Base-by-base conservation (phyloP, 2,329 filamentous ascomycete genomes). In the Sarocladium strictum region DNA sequence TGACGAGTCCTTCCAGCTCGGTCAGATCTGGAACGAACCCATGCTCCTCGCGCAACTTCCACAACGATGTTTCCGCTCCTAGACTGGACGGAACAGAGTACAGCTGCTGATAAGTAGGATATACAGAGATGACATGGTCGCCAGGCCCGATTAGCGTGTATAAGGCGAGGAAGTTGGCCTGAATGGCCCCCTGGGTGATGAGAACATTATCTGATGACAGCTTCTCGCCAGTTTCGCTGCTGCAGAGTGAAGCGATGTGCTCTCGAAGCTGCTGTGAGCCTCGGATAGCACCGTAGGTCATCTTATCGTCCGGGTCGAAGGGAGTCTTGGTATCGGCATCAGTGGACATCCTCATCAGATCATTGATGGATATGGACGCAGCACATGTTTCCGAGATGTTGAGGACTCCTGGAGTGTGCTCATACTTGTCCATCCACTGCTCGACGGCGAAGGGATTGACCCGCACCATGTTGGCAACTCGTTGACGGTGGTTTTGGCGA, bases 101-200 rank as follows among this genome's bases (percentile, higher is more conserved):
- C 1, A 96, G 77, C 62, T 94, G 89, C 67, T 94, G 89, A 63
- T 94, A 95, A 1, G 89, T 93, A 12, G 91, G 90, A 65, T 91
- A 89, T 56, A 94, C 87, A 63, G 89, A 94, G 56, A 96, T 80
- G 47, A 93, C 87, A 75, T 96, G 90, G 64, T 96, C 89, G 1
- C 85, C 87, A 0, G 84, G 81, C 0, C 82, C 81, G 2, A 94
- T 66, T 6, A 94, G 74, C 1, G 85, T 76, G 67, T 92, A 92
- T 7, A 94, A 78, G 2, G 85, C 72, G n/a, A 94, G 72, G 61
- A 90, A 89, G 64, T 96, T 96, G n/a, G 90, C 90, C 5, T 83
- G 78, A 52, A 95, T 95, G 14, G 89, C 90, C 10, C 91, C 91
- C 27, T 86, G 82, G 0, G 89, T 90, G 56, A 93, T 84, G 53